Conservation (phyloP, 768 basidiomycete species). For the Lactarius indigo region DNA sequence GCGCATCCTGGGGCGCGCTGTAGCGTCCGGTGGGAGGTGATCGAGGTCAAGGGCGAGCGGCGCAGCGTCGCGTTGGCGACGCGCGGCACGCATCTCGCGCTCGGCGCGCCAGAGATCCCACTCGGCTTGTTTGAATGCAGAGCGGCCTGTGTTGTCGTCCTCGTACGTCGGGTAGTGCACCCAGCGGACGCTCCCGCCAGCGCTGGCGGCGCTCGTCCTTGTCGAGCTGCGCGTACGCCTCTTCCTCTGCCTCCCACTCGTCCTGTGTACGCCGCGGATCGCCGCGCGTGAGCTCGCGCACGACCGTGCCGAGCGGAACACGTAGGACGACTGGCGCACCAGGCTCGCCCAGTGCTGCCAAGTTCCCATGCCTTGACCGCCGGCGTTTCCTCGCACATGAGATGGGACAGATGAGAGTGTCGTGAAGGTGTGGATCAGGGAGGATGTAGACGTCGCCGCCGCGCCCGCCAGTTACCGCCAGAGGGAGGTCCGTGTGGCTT, state of each 20-base stretch:
- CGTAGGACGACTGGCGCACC: conserved; percentile 69
- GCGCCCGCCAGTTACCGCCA: conserved; percentile 86
- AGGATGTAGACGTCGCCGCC: conserved; percentile 86
- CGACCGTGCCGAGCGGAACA: conserved; percentile 89
- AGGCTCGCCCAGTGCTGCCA: conserved; percentile 82
- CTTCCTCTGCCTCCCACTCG: conserved; percentile 73
- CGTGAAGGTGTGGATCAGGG: conserved; percentile 76
- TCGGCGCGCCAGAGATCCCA: conserved; percentile 56
- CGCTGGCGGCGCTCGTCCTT: conserved; percentile 48
- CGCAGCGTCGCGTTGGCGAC: conserved; percentile 40
- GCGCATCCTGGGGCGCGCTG: conserved; percentile 50
- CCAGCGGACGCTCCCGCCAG: conserved; percentile 67
- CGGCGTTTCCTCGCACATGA: conserved; percentile 63
- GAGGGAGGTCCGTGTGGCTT: conserved; percentile 84
- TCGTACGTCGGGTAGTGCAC: conserved; percentile 72
- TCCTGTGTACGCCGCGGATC: conserved; percentile 64
- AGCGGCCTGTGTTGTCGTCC: conserved; percentile 59
- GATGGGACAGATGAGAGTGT: conserved; percentile 71
- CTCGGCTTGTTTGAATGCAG: conserved; percentile 72
- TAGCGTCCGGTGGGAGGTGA: conserved; percentile 39
- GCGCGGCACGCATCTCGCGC: conserved; percentile 49
- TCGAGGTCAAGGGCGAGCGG: conserved; percentile 61
- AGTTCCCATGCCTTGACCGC: conserved; percentile 73
- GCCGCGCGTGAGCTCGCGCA: conserved; percentile 65
- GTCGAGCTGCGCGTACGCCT: conserved; percentile 47